Base-by-base conservation (phyloP, 306 rosid genomes). In the Sechiopsis laciniata region DNA sequence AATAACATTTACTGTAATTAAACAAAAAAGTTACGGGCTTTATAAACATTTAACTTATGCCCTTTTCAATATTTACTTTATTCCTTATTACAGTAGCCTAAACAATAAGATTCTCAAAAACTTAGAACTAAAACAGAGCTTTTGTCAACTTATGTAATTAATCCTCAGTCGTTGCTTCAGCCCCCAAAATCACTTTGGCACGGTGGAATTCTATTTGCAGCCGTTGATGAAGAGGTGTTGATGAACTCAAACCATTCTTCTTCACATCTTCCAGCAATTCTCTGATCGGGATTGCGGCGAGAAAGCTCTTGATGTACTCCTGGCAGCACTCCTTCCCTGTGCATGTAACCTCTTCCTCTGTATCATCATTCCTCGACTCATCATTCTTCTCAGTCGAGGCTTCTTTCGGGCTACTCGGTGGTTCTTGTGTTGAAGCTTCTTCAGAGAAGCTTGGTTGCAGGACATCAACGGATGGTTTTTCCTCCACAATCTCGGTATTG, bases 121-220 rank as follows among this genome's bases (percentile, higher is more conserved):
- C 20, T 32, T 9, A 50, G 37, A 70, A 70, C 56, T 16, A 21
- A 48, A 51, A 52, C 56, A 70, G 11, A 51, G 74, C 40, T 45
- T 69, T 50, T 50, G 58, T 69, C 42, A 22, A 51, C 73, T 69
- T 69, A 7, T 14, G 15, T 22, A 24, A 22, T 68, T 22, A 52
- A 24, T 53, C 77, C 51, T 78, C 71, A 1, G 51, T 53, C 32
- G 74, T 45, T 60, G 60, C 56, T 26, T 29, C 14, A 2, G 74
- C 60, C 66, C 37, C 61, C 10, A 24, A 24, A 5, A 55, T 21
- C 63, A 70, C 60, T 21, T 56, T 48, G 32, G 85, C 77, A 60
- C 60, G 63, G 24, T 78, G 83, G 66, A 82, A 82, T 26, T 82
- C 85, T 20, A 82, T 79, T 71, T 82, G 85, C 35, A 82, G 77